Conservation (phyloP, 2,329 filamentous ascomycete species). For the Paraconiothyrium sp. region DNA sequence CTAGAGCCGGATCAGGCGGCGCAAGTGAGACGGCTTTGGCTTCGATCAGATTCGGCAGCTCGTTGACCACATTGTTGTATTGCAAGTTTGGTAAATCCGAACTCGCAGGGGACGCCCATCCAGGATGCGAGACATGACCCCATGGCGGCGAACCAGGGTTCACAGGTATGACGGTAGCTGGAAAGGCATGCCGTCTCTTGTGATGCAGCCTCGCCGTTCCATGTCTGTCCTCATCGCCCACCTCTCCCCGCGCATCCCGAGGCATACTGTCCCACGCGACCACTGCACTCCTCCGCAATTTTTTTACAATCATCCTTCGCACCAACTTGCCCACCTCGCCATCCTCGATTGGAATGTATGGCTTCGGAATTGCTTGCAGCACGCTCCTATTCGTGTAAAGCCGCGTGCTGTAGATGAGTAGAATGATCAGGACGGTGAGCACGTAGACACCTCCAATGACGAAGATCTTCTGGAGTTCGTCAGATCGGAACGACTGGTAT, state of each 20-base stretch:
- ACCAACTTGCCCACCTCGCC: conserved; percentile 81
- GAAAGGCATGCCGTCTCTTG: conserved; percentile 37
- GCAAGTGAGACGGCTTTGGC: conserved; percentile 90
- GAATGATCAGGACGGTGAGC: conserved; percentile 73
- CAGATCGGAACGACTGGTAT: conserved; percentile 74
- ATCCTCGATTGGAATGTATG: conserved; percentile 85
- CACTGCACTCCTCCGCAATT: conserved; percentile 78
- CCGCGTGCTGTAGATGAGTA: conserved; percentile 82
- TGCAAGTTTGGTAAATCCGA: conserved; percentile 81
- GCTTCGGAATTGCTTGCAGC: conserved; percentile 83
- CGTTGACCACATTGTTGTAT: conserved; percentile 80
- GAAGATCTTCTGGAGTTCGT: conserved; percentile 81
- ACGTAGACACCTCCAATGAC: conserved; percentile 81
- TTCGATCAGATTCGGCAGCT: conserved; percentile 90
- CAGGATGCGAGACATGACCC: conserved; percentile 85
- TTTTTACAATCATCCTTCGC: conserved; percentile 76
- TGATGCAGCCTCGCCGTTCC: conserved; percentile 42
- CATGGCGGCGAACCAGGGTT: conserved; percentile 67
- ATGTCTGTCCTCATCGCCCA: conserved; percentile 34
- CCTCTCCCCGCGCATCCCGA: conserved; percentile 63
- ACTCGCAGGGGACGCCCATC: conserved; percentile 85
- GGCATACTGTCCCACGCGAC: conserved; percentile 83
- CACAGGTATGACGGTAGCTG: conserved; percentile 50
- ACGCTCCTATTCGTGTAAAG: conserved; percentile 86
- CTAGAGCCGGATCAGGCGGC: conserved; percentile 63